Evolutionary conservation across 202 grass and related monocot species (phyloP).

Genomic region (Eragrostis tef): DNA sequence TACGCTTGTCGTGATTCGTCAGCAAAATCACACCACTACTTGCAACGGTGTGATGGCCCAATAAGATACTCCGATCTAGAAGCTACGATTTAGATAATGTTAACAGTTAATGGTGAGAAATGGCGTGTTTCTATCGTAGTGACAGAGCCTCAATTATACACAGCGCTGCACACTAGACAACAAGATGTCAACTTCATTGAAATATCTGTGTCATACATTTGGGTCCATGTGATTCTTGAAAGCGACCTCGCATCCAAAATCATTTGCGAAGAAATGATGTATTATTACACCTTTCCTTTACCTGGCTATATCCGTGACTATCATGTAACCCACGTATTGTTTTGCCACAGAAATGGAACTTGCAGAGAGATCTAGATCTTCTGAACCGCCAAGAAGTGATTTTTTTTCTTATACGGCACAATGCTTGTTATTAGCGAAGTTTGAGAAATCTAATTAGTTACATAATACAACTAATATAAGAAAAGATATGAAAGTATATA

Average conservation of each 20-base stretch:
- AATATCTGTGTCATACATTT: constrained; percentile 30
- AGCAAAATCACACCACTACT: constrained; percentile 26
- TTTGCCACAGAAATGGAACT: neutral
- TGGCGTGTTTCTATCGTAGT: neutral
- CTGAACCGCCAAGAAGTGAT: neutral
- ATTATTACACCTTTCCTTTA: neutral
- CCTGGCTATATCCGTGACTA: neutral
- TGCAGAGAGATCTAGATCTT: constrained; percentile 4
- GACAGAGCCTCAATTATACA: neutral
- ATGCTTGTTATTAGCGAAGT: too few species aligned
- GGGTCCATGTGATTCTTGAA: constrained; percentile 33
- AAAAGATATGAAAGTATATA: too few species aligned
- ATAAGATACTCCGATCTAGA: neutral
- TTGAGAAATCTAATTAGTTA: too few species aligned
- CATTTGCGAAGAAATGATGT: constrained; percentile 11
- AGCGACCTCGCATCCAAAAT: constrained; percentile 15
- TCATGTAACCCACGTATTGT: neutral
- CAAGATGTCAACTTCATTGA: constrained; percentile 7
- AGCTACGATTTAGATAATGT: neutral
- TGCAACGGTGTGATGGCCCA: neutral
- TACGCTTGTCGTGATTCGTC: constrained; percentile 28
- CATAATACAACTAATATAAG: too few species aligned
- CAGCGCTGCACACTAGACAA: neutral
- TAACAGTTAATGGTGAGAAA: constrained; percentile 4
- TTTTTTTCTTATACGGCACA: too few species aligned